Percentiles rank a stretch among this genome's conserved stretches.
These are phyloP conservation scores for Passalora sequoiae DNA, from an alignment of 2,329 filamentous ascomycete species.

Conservation along the genomic window DNA sequence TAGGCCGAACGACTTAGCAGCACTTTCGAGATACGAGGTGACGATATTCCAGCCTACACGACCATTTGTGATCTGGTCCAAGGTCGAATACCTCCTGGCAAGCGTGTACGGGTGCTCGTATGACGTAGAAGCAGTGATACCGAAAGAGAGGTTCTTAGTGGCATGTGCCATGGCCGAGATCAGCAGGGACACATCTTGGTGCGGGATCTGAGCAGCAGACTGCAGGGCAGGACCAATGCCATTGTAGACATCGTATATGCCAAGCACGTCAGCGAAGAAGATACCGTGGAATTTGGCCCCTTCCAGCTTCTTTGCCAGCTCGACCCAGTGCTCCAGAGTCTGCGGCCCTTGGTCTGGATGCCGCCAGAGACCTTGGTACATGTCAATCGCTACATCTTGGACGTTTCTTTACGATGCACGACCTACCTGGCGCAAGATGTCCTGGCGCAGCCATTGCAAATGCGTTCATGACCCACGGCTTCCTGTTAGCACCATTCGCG, in stretches of 20 bases:
- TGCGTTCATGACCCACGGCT: conserved; percentile 45
- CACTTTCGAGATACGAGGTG: conserved; percentile 45
- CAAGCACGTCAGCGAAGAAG: conserved; percentile 49
- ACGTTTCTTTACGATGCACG: too few relatives aligned
- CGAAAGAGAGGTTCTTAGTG: conserved; percentile 41
- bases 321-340: conserved; percentile 44
- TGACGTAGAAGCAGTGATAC: conserved; percentile 36
- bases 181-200: conserved; percentile 49
- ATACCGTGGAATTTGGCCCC: conserved; percentile 48
- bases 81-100: conserved; percentile 33
- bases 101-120: conserved; percentile 36
- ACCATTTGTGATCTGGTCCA: conserved; percentile 37
- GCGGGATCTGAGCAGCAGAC: conserved; percentile 62
- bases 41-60: conserved; percentile 48
- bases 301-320: conserved; percentile 45
- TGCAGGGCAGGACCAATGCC: conserved; percentile 47
- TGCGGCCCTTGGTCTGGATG: conserved; percentile 37
- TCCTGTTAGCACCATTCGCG: conserved; percentile 15
- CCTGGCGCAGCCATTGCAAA: conserved; percentile 47
- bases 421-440: conserved; percentile 41
- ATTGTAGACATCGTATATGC: conserved; percentile 45
- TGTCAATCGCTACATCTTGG: too few relatives aligned
- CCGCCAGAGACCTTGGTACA: conserved; percentile 26
- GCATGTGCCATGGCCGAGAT: conserved; percentile 45
- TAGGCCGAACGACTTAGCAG: conserved; percentile 46